Evolutionary conservation across 306 rosid species (phyloP).

Genomic region (Inga laurina): DNA sequence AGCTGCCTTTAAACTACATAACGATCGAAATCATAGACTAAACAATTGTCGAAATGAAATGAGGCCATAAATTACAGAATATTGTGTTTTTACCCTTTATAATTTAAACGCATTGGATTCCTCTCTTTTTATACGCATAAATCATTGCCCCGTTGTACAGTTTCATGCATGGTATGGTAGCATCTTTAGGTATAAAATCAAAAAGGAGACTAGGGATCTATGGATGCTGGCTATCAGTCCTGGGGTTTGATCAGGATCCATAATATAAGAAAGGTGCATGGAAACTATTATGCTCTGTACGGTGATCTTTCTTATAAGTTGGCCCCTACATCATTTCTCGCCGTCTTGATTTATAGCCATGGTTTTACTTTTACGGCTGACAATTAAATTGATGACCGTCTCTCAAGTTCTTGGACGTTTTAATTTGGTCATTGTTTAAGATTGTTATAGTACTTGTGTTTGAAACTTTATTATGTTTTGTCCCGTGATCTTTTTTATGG

Average conservation of each 20-base stretch:
- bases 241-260: not conserved
- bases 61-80: not conserved
- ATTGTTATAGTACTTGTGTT: too few species aligned
- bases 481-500: too few species aligned
- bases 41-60: not conserved
- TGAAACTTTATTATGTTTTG: too few species aligned
- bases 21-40: not conserved
- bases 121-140: not conserved
- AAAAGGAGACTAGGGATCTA: slow-evolving; percentile 23
- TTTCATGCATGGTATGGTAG: slow-evolving; percentile 39
- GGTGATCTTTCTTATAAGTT: too few species aligned
- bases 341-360: too few species aligned
- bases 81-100: not conserved
- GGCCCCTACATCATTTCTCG: too few species aligned
- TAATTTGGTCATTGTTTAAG: too few species aligned
- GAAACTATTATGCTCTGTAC: too few species aligned
- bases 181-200: slow-evolving; percentile 26
- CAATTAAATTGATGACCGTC: too few species aligned
- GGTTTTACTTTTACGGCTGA: too few species aligned
- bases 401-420: too few species aligned
- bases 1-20: slow-evolving; percentile 35
- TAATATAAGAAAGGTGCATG: not conserved
- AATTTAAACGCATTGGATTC: slow-evolving; percentile 41
- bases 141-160: slow-evolving; percentile 35
- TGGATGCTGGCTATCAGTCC: slow-evolving; percentile 21